Percentiles rank a stretch among this genome's conserved stretches.
These are phyloP conservation scores for Rhodotorula kratochvilovae DNA, from an alignment of 768 basidiomycete genomes.

Conservation along the genomic window DNA sequence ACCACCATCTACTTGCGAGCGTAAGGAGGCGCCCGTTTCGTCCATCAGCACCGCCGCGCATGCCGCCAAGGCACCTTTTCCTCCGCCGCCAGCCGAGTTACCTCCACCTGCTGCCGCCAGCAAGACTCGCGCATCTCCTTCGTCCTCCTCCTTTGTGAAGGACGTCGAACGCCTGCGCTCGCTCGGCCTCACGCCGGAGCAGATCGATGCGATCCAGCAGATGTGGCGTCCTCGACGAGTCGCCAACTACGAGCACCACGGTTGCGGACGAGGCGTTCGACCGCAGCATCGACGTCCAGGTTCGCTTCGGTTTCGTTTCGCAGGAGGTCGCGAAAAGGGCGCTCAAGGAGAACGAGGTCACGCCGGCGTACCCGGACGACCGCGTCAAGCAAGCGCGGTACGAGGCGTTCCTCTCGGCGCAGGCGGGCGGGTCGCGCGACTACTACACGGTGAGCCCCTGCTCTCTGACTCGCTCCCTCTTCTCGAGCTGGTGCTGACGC, in stretches of 20 bases:
- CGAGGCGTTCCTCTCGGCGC: constrained; percentile 2
- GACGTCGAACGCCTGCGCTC: background rate
- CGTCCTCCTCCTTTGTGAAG: background rate
- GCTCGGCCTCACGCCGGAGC: background rate
- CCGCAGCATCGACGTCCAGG: background rate
- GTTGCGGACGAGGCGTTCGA: too few species aligned
- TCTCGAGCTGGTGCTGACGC: background rate
- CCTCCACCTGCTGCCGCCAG: too few species aligned
- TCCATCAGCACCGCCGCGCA: too few species aligned
- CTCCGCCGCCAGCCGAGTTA: too few species aligned
- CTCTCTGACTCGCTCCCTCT: background rate
- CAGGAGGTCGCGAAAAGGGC: background rate
- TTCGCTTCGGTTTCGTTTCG: background rate
- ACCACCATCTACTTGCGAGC: too few species aligned
- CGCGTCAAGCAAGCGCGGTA: background rate
- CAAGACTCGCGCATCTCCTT: too few species aligned
- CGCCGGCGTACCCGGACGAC: background rate
- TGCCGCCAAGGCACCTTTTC: too few species aligned
- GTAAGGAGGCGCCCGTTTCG: too few species aligned
- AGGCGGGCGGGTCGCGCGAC: constrained; percentile 1
- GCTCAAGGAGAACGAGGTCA: background rate
- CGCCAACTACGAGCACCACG: background rate
- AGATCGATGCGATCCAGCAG: background rate
- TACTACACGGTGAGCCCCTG: constrained; percentile 4
- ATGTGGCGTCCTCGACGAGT: background rate